phyloP scores from a whole-genome alignment of 2,329 filamentous ascomycete species.

The Sphaerulina populicola region DNA sequence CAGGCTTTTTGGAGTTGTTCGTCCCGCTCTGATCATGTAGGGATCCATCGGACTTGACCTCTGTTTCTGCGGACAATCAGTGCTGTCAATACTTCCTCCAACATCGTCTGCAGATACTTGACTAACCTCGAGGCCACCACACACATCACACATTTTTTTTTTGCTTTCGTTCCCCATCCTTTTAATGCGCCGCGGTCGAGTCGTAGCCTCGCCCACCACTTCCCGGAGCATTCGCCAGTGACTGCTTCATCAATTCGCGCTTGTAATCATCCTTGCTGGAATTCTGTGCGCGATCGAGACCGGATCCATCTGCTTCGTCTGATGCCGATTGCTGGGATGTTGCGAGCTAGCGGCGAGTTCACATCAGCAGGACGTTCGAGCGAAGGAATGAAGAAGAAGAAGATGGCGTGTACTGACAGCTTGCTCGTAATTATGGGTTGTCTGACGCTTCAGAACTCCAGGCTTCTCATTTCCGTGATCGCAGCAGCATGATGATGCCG shows the following conservation, averaged over 20 bases:
- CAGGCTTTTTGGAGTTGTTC: background rate
- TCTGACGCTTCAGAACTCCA: constrained; percentile 14
- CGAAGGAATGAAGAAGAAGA: background rate
- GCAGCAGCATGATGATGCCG: background rate
- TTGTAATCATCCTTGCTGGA: constrained; percentile 29
- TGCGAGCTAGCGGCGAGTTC: background rate
- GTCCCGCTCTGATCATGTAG: too few species aligned
- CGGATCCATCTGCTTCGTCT: constrained; percentile 16
- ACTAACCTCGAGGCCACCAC: background rate
- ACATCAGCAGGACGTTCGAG: background rate
- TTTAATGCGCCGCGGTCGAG: constrained; percentile 9
- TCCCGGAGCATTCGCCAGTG: constrained; percentile 14
- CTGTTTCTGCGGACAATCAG: constrained; percentile 19
- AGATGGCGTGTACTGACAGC: constrained; percentile 11
- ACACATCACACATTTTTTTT: background rate
- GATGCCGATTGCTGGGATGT: background rate
- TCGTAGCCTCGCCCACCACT: constrained; percentile 5
- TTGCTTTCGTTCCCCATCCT: background rate
- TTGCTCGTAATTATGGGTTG: constrained; percentile 28
- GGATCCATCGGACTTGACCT: too few species aligned
- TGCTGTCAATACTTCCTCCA: too few species aligned
- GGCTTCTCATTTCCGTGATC: constrained; percentile 6
- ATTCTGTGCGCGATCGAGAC: constrained; percentile 25
- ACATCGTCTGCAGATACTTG: too few species aligned
- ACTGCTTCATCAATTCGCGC: constrained; percentile 26